Conservation (phyloP, 495 filamentous ascomycete species). For the Pseudotulostoma volvatum region DNA sequence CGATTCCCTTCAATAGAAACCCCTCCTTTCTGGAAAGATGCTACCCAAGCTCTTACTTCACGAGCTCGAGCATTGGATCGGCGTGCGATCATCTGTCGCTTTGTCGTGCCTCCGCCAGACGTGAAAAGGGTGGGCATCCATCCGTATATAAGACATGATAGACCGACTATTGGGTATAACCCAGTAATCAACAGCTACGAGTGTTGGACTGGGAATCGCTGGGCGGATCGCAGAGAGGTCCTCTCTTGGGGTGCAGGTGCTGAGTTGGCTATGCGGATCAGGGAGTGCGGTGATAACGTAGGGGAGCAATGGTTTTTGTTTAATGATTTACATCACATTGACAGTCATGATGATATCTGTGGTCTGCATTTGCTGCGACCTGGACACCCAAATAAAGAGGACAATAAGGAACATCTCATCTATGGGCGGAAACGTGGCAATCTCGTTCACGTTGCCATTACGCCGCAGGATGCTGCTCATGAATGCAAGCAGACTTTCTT, state of each 20-base stretch:
- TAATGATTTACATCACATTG: conserved; percentile 30
- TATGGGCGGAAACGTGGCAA: conserved; percentile 26
- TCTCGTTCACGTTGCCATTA: conserved; percentile 21
- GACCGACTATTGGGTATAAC: conserved; percentile 47
- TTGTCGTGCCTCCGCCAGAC: conserved; percentile 26
- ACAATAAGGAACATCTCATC: conserved; percentile 21
- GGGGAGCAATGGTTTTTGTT: conserved; percentile 33
- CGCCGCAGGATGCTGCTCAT: conserved; percentile 11
- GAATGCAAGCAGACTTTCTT: conserved; percentile 19
- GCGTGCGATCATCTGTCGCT: conserved; percentile 39
- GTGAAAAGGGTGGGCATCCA: conserved; percentile 16
- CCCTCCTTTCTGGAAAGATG: conserved; percentile 33
- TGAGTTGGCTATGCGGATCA: conserved; percentile 34
- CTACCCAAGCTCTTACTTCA: conserved; percentile 38
- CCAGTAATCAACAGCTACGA: conserved; percentile 48
- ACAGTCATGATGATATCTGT: conserved; percentile 49
- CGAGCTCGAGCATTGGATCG: conserved; percentile 43
- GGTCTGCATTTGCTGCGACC: conserved; percentile 36
- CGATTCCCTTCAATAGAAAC: conserved; percentile 32
- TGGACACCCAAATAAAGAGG: conserved; percentile 15
- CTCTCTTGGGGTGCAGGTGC: conserved; percentile 47
- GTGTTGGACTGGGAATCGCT: conserved; percentile 30
- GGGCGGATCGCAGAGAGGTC: conserved; percentile 39
- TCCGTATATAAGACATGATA: conserved; percentile 18
- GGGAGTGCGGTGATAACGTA: conserved; percentile 10